Base-by-base conservation (phyloP, 2,329 filamentous ascomycete genomes). In the Exophiala calicioides region DNA sequence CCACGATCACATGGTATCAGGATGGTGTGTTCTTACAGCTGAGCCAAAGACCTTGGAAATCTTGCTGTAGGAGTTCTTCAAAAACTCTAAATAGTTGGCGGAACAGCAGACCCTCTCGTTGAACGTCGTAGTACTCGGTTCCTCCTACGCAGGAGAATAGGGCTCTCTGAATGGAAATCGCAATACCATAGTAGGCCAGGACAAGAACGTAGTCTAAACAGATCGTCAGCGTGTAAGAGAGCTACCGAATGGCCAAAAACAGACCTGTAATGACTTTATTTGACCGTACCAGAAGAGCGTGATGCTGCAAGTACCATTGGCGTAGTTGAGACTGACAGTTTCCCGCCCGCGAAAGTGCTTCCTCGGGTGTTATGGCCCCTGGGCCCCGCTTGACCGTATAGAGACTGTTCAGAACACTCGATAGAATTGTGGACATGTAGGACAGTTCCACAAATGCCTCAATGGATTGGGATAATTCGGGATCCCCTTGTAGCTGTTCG, bases 351-450 rank as follows among this genome's bases (percentile, higher is more conserved):
- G 29, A 31, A 31, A 31, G 29, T 31, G 16, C 29, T 31, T 31
- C 29, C 16, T 12, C 29, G n/a, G 29, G 29, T 31, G 29, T 31
- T 15, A 31, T 31, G 29, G 29, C 29, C 12, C 29, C 10, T 12
- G 29, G 29, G 4, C 29, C 29, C n/a, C 29, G 29, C 29, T 15
- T 31, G n/a, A 31, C 29, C 16, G 29, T 31, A 15, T 31, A 31
- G 29, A 31, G 29, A 15, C 29, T 31, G 9, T 31, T 15, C 12
- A 31, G 29, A 31, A 31, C 29, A 12, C 16, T 31, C 9, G 29
- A 31, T 31, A 31, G 16, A 31, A 31, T 31, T 12, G 29, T 31
- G 29, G 29, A n/a, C 29, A 31, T n/a, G 29, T 31, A 31, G 29
- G 29, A n/a, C 29, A 31, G 29, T 31, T 31, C 29, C 29, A 31